phyloP scores from a whole-genome alignment of 1,139 yeast genomes.

The Blastobotrys aristatus region DNA sequence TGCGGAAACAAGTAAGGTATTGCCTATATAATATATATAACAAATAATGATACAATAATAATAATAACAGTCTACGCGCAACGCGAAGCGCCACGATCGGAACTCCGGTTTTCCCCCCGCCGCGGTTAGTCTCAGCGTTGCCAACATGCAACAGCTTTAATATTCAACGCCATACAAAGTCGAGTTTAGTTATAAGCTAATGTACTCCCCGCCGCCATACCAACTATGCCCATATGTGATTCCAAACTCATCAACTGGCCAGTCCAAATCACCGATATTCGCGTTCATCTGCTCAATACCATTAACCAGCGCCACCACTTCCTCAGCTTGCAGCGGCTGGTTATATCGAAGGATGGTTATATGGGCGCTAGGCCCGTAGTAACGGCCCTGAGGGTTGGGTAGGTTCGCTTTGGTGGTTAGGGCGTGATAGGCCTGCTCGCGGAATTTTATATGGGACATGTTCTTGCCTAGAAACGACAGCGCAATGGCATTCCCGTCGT shows the following conservation, averaged over 20 bases:
- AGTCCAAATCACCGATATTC: neutral
- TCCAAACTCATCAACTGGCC: neutral
- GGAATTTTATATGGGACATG: neutral
- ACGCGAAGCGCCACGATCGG: too few species aligned
- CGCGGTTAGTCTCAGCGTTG: too few species aligned
- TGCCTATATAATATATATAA: too few species aligned
- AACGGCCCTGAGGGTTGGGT: neutral
- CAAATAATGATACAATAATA: too few species aligned
- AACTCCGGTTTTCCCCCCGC: too few species aligned
- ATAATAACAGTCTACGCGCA: too few species aligned
- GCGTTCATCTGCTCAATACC: neutral
- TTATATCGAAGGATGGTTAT: slow-evolving; percentile 3
- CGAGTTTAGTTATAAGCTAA: too few species aligned
- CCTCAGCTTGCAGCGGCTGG: neutral
- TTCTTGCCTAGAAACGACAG: neutral
- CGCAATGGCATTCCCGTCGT: slow-evolving; percentile 8
- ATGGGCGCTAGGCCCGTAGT: slow-evolving; percentile 9
- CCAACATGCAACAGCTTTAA: too few species aligned
- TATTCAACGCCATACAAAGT: too few species aligned
- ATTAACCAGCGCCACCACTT: slow-evolving; percentile 2
- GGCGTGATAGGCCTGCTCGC: neutral
- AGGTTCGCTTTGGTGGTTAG: neutral
- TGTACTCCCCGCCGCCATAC: slow-evolving; percentile 7
- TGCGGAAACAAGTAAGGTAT: too few species aligned
- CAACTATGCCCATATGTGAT: slow-evolving; percentile 3